Base-by-base conservation (phyloP, 495 filamentous ascomycete species). In the Poronia punctata region DNA sequence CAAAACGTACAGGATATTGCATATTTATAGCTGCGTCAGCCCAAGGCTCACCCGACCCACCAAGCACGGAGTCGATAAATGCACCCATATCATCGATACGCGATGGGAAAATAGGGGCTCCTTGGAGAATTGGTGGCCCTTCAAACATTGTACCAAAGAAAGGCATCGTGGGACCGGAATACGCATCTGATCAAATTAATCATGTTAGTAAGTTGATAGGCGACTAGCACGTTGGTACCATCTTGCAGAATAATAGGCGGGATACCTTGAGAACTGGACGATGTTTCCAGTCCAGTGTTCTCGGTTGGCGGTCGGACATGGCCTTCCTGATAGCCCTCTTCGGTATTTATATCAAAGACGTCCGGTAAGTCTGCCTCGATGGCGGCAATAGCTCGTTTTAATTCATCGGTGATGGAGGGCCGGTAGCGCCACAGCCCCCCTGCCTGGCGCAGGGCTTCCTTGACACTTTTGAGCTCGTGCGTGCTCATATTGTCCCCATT, bases 91-190 rank as follows among this genome's bases (percentile, higher is more conserved):
- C 33, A 29, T 18, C 25, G 9, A 44, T 44, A 28, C 38, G 41
- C 14, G 41, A 44, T 9, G 41, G 41, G 8, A 44, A 44, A 19
- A 44, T 44, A 7, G 41, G 41, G 3, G n/a, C n/a, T n/a, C n/a
- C n/a, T n/a, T n/a, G n/a, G n/a, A n/a, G n/a, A n/a, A n/a, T 27
- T n/a, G 24, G 24, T 12, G 43, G 27, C 11, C 35, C 35, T 24
- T 46, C 28, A 20, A 39, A 38, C 43, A 46, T 46, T 2, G 43
- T 35, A 29, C 39, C 30, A 18, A 46, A 39, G 29, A 46, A 35
- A 7, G 43, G 43, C 16, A 38, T 19, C 29, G 28, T 33, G 7
- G 30, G 26, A 23, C 43, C 43, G 5, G 29, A 16, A 18, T 39
- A 46, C 17, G 36, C 23, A 26, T 46, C 43, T 46, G n/a, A 7